Evolutionary conservation across 176 grass and related monocot genomes (phyloP).

Genomic region (Aegilops umbellulata): DNA sequence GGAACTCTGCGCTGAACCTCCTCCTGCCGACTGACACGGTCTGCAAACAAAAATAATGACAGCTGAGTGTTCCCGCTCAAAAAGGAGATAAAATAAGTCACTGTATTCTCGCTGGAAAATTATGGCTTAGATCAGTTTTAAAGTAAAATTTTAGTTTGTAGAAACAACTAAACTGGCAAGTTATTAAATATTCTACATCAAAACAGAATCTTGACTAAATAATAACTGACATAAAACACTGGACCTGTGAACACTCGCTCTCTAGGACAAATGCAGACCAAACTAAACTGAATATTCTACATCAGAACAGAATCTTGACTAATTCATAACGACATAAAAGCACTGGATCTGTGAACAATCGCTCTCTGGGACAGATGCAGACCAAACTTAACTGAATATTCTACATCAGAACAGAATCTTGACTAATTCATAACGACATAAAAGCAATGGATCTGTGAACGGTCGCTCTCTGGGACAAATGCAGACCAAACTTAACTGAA

Average conservation of each 20-base stretch:
- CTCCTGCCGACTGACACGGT: slow-evolving; percentile 68
- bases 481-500: neutral
- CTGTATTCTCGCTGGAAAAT: neutral
- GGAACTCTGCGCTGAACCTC: slow-evolving; percentile 88
- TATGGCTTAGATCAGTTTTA: neutral
- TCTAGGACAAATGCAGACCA: neutral
- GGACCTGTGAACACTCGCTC: neutral
- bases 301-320: neutral
- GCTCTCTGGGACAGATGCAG: too few relatives aligned
- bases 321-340: neutral
- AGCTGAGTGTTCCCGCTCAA: neutral
- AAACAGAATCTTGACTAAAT: neutral
- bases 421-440: neutral
- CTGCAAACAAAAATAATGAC: slow-evolving; percentile 46
- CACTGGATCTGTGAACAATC: neutral
- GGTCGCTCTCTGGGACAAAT: neutral
- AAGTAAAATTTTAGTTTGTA: neutral
- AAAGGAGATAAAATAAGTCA: neutral
- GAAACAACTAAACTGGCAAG: neutral
- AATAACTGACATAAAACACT: neutral
- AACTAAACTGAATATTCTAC: neutral
- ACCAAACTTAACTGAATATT: too few relatives aligned
- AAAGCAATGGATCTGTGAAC: neutral
- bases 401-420: too few relatives aligned
- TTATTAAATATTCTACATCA: neutral